phyloP scores from a whole-genome alignment of 2,329 filamentous ascomycete species.

The Colletotrichum sojae region DNA sequence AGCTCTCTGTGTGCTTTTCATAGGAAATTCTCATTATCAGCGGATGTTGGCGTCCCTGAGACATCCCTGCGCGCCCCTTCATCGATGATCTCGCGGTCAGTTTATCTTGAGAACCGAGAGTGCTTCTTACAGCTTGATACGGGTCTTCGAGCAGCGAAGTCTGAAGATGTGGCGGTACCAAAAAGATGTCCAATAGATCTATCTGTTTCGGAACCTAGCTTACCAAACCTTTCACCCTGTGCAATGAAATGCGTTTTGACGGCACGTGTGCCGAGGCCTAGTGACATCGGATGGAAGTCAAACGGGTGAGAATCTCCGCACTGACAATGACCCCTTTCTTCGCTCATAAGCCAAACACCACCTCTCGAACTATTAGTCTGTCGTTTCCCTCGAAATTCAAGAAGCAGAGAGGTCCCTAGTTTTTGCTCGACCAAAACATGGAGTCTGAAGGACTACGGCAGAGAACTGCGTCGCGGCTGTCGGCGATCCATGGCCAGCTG shows the following conservation, averaged over 20 bases:
- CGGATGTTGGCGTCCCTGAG: too few species aligned
- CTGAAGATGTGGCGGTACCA: too few species aligned
- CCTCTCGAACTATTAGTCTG: neutral
- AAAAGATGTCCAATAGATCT: too few species aligned
- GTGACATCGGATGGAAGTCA: constrained; percentile 2
- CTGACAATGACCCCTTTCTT: too few species aligned
- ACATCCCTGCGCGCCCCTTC: too few species aligned
- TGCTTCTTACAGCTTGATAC: too few species aligned
- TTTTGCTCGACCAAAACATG: neutral
- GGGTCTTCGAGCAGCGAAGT: too few species aligned
- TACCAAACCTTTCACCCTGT: neutral
- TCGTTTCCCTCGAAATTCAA: neutral
- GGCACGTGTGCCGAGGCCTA: constrained; percentile 21
- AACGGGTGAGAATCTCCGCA: constrained; percentile 3
- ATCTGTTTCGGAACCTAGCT: too few species aligned
- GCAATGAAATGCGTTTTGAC: neutral
- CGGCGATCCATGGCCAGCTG: constrained; percentile 14
- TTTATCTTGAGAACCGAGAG: too few species aligned
- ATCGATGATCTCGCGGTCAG: too few species aligned
- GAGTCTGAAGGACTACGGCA: constrained; percentile 1
- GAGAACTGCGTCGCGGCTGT: constrained; percentile 12
- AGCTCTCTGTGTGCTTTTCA: too few species aligned
- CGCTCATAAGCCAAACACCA: neutral
- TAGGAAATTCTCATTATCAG: too few species aligned
- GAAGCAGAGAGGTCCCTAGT: neutral